Base-by-base conservation (phyloP, 2,329 filamentous ascomycete genomes). In the Stagonosporopsis tanaceti region DNA sequence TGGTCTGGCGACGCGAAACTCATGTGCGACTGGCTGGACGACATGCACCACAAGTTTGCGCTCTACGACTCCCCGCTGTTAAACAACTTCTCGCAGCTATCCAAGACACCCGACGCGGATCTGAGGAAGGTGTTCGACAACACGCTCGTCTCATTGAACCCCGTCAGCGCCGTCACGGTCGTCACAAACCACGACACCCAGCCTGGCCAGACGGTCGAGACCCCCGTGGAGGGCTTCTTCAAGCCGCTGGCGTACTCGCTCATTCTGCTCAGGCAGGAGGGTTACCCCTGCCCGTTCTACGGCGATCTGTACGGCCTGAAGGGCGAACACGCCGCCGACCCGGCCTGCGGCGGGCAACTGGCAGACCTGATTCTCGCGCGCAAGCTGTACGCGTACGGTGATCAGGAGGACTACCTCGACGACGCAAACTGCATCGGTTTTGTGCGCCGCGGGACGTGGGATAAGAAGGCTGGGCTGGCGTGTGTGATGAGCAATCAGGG, bases 131-230 rank as follows among this genome's bases (percentile, higher is more conserved):
- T 91, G 1, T 89, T 90, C 65, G 82, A 88, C 45, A 77, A 79
- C 32, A 85, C 86, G 0, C 74, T 91, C 53, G 86, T 89, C 0
- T 66, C 83, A 24, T 72, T 70, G 15, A 77, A 79, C 47, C 86
- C 86, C 0, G 72, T 81, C 3, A 83, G 84, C 66, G 83, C 87
- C 8, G 85, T 89, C 75, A 91, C 88, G 0, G 82, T 91, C 4
- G 87, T 91, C 1, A 86, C 86, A 75, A 91, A 90, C 73, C 89
- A 91, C 76, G 89, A 92, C 70, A 91, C 89, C 0, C 78, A 87
- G 74, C 85, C 84, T 32, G 86, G 86, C 30, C 87, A 89, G 71
- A 83, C 85, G 1, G 79, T 88, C 40, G 86, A 84, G 64, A 85
- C 86, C 0, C 84, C 84, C 1, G 84, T 92, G 38, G 82, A 86